Percentiles rank a stretch among this genome's conserved stretches.
Conservation (phyloP, 2,329 filamentous ascomycete species). For the Pseudopyrenochaeta lycopersici region DNA sequence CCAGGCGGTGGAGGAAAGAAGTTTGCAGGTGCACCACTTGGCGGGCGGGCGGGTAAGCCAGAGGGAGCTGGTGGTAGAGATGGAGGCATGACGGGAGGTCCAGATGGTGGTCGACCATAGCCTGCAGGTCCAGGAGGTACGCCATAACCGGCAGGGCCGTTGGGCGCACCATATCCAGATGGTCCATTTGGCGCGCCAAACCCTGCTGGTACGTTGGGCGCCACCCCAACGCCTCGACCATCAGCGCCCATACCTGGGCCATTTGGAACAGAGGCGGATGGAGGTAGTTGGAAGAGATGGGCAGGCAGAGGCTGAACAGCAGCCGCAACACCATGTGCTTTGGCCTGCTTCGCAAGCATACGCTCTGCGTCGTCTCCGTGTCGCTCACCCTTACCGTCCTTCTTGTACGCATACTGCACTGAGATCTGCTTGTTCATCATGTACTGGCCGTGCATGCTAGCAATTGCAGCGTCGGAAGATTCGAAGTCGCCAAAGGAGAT, state of each 20-base stretch:
- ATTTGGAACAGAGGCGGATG: conserved; percentile 34
- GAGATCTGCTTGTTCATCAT: conserved; percentile 96
- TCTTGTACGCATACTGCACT: conserved; percentile 99
- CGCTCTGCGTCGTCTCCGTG: conserved; percentile 95
- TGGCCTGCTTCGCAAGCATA: conserved; percentile 88
- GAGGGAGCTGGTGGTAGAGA: conserved; percentile 68
- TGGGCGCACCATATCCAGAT: conserved; percentile 42
- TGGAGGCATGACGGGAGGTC: conserved; percentile 38
- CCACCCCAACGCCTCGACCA: conserved; percentile 43
- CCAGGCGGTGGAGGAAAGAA: conserved; percentile 39
- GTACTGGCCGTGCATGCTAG: conserved; percentile 95
- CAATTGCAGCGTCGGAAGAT: conserved; percentile 87
- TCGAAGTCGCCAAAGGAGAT: conserved; percentile 94
- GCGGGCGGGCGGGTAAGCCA: conserved; percentile 73
- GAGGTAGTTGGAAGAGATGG: conserved; percentile 67
- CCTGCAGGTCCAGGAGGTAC: conserved; percentile 7
- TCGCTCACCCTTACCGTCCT: conserved; percentile 95
- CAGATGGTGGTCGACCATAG: conserved; percentile 31
- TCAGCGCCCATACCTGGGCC: conserved; percentile 50
- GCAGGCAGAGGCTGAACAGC: conserved; percentile 79
- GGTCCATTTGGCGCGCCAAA: conserved; percentile 22
- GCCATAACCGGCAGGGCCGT: conserved; percentile 51
- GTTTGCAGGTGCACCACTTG: conserved; percentile 67
- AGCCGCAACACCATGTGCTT: conserved; percentile 90
- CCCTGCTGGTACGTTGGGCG: conserved; percentile 53